These are phyloP conservation scores for Fusarium chuoi DNA, from an alignment of 2,329 filamentous ascomycete species.

Conservation along the genomic window DNA sequence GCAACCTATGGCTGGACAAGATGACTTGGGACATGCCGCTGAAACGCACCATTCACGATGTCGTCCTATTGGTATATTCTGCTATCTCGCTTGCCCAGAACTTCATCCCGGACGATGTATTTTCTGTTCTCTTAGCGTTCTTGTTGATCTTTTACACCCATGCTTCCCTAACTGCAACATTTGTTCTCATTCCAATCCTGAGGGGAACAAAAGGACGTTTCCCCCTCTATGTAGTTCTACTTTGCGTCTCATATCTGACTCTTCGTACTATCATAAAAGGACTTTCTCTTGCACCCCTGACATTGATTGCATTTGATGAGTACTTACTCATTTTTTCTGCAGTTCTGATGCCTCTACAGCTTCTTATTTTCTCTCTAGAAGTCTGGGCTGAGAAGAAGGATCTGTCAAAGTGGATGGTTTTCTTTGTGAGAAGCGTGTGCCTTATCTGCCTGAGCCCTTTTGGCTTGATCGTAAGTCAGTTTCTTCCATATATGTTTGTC, in stretches of 20 bases:
- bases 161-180: not conserved
- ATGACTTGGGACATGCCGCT: fast-evolving
- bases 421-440: fast-evolving
- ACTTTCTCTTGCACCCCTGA: no score
- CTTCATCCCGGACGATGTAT: not conserved
- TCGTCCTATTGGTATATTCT: not conserved
- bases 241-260: not conserved
- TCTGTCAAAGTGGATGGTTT: not conserved
- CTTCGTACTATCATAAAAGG: not conserved
- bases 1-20: not conserved
- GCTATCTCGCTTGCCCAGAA: fast-evolving
- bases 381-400: not conserved
- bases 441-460: not conserved
- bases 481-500: fast-evolving
- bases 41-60: not conserved
- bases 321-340: not conserved
- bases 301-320: no score
- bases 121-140: no score
- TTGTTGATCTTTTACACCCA: fast-evolving
- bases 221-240: fast-evolving
- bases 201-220: not conserved
- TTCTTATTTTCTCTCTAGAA: not conserved
- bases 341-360: fast-evolving
- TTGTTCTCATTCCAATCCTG: fast-evolving
- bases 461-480: fast-evolving